Conservation (phyloP, 805 yeast genomes). For the Metschnikowia lunata region DNA sequence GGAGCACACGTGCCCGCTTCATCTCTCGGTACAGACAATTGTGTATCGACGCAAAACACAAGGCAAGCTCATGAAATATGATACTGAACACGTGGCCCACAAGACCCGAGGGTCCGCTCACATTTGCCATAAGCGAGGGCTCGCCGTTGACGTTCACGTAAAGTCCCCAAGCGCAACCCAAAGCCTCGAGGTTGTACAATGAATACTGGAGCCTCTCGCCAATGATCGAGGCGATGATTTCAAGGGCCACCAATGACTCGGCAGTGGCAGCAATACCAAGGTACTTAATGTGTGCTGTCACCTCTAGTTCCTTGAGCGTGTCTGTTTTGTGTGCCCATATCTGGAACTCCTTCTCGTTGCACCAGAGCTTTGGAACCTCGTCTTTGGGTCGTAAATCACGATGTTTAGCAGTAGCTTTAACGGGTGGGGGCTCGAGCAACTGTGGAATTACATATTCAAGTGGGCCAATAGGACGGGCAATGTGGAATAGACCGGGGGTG, state of each 20-base stretch:
- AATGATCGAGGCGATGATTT: conserved; percentile 48
- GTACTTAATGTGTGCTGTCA: conserved; percentile 40
- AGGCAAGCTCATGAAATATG: conserved; percentile 30
- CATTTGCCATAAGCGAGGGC: conserved; percentile 46
- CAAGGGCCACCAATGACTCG: conserved; percentile 43
- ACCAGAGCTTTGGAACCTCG: conserved; percentile 1
- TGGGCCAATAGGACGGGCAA: conserved; percentile 1
- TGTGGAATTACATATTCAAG: neutral
- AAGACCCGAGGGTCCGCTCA: conserved; percentile 49
- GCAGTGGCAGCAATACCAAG: conserved; percentile 31
- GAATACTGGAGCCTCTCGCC: conserved; percentile 34
- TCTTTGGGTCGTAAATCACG: conserved; percentile 1
- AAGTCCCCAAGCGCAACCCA: conserved; percentile 56
- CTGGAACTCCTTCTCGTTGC: conserved; percentile 4
- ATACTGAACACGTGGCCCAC: conserved; percentile 29
- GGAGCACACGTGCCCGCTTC: conserved; percentile 41
- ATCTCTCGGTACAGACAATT: conserved; percentile 31
- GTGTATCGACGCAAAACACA: conserved; percentile 10
- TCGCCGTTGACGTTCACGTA: conserved; percentile 53
- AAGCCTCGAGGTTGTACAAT: conserved; percentile 51
- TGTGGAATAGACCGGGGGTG: neutral
- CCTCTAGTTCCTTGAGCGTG: neutral
- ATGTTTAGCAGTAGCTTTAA: neutral
- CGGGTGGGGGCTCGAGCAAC: neutral
- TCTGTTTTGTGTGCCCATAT: conserved; percentile 6